phyloP scores from a whole-genome alignment of 2,329 filamentous ascomycete genomes.

The Hypoxylon sp. region DNA sequence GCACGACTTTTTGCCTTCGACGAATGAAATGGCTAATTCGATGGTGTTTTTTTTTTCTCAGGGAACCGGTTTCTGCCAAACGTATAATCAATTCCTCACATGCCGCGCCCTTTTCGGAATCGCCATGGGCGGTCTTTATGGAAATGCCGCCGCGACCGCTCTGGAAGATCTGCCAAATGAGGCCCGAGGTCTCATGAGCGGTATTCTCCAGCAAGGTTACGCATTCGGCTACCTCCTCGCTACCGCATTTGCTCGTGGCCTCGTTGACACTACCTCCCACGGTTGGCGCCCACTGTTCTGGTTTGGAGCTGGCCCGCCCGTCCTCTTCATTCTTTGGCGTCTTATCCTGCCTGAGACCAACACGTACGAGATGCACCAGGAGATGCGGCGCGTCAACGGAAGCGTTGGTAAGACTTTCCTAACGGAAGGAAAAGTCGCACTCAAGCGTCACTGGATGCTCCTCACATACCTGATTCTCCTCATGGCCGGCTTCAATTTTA shows the following conservation, averaged over 20 bases:
- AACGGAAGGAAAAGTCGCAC: slow-evolving; percentile 79
- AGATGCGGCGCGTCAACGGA: slow-evolving; percentile 66
- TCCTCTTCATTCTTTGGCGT: slow-evolving; percentile 83
- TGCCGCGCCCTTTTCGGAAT: slow-evolving; percentile 81
- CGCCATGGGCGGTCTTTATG: slow-evolving; percentile 85
- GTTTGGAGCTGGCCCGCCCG: slow-evolving; percentile 85
- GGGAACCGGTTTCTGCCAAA: slow-evolving; percentile 75
- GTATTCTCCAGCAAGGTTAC: slow-evolving; percentile 80
- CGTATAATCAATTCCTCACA: slow-evolving; percentile 77
- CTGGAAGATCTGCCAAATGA: slow-evolving; percentile 78
- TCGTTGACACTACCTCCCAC: slow-evolving; percentile 81
- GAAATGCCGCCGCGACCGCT: slow-evolving; percentile 82
- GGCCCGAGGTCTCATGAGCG: slow-evolving; percentile 78
- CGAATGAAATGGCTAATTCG: slow-evolving; percentile 20
- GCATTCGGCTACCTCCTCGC: slow-evolving; percentile 73
- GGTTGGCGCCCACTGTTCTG: slow-evolving; percentile 89
- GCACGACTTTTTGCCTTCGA: neutral
- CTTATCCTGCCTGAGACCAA: slow-evolving; percentile 83
- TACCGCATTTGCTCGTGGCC: slow-evolving; percentile 69
- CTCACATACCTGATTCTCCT: slow-evolving; percentile 84
- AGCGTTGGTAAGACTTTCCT: slow-evolving; percentile 76
- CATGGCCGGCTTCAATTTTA: slow-evolving; percentile 94
- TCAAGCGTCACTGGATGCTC: slow-evolving; percentile 83
- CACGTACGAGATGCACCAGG: slow-evolving; percentile 74
- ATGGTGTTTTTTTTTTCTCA: slow-evolving; percentile 38